phyloP scores from a whole-genome alignment of 305 asterid species.

The Fraxinus dipetala region DNA sequence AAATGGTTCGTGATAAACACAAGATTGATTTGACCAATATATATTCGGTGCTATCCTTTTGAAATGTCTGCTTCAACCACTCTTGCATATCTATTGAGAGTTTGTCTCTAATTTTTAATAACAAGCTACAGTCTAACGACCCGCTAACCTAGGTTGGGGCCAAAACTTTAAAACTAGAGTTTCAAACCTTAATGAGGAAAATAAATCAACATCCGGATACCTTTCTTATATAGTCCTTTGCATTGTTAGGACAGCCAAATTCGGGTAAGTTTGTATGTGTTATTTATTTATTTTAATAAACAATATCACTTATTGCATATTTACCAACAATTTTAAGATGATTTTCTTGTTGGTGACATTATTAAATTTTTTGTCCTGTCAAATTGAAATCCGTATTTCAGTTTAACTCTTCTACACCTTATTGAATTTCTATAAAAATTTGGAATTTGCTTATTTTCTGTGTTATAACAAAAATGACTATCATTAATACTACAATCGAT shows the following conservation, averaged over 20 bases:
- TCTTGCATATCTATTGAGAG: background rate
- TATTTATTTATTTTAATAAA: too few relatives aligned
- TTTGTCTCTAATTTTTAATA: background rate
- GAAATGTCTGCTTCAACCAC: background rate
- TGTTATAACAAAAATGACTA: too few relatives aligned
- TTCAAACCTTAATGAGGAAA: background rate
- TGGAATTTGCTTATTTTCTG: too few relatives aligned
- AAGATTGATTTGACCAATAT: too few relatives aligned
- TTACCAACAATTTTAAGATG: background rate
- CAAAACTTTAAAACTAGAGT: background rate
- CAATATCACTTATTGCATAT: background rate
- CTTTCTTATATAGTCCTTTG: background rate
- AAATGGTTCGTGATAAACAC: too few relatives aligned
- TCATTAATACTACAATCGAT: too few relatives aligned
- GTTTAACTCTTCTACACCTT: background rate
- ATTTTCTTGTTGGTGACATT: background rate
- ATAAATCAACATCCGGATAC: background rate
- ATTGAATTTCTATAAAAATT: too few relatives aligned
- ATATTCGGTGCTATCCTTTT: background rate
- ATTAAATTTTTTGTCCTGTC: background rate
- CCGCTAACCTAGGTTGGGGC: conserved; percentile 8
- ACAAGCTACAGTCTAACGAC: conserved; percentile 4
- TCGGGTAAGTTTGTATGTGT: background rate
- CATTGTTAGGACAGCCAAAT: background rate
- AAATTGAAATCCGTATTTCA: background rate